Evolutionary conservation across 345 rosid species (phyloP), one percentile per base, ranked within the genome.

Genomic region (Citrus glauca): DNA sequence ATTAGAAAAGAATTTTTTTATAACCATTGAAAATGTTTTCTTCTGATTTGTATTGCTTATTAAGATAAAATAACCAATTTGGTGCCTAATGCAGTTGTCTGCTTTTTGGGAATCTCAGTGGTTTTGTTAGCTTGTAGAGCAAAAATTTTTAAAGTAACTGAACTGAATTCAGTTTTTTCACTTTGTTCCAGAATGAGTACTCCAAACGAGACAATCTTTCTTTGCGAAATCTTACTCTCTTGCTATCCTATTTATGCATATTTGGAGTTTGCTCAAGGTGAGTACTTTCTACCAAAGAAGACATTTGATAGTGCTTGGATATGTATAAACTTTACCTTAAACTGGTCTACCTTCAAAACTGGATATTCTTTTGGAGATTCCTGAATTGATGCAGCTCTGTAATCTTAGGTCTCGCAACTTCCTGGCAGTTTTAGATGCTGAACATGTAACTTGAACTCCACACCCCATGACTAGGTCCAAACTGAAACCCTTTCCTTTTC

Each of bases 241-340:
- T 95, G 70, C 90, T 94, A 60, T 91, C 97, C 76, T 88, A 88
- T 85, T 83, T 95, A 75, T 91, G 89, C 77, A 81, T 87, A 40
- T 89, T 95, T 75, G 99, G 93, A 82, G 95, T 93, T 89, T 93
- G 91, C 83, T 90, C 96, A 62, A 89, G 99, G 99, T 93, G 68
- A 72, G 68, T 75, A 79, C 53, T 78, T 72, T 79, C 45, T 68
- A 72, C 53, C 55, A 74, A 73, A 45, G 64, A 25, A 33, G 74
- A 48, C 63, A 22, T n/a, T 62, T 80, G 38, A 60, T 20, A 57
- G 73, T 82, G 20, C 33, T 40, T 50, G 32, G 40, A 30, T 20
- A 16, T 37, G 2, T 20, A 28, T 61, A 0, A 7, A 19, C 22
- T 57, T 69, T 28, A 13, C 17, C 69, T 40, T 74, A 28, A 62